phyloP scores from a whole-genome alignment of 495 filamentous ascomycete genomes.

The Glarea lozoyensis region DNA sequence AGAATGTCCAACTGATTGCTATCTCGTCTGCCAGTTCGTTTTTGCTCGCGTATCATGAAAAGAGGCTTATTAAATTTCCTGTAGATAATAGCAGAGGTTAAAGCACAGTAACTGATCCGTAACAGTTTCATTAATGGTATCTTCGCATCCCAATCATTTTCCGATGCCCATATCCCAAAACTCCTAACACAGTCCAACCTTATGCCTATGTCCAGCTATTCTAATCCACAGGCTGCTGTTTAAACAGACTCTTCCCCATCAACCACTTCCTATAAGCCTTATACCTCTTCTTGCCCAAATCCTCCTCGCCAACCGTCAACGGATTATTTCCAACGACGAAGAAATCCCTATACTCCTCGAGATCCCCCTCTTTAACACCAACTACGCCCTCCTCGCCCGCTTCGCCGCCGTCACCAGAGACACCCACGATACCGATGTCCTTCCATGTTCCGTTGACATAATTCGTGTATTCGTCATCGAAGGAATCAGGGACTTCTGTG shows the following conservation, averaged over 20 bases:
- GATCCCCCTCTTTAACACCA: conserved; percentile 42
- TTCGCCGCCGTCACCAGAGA: neutral
- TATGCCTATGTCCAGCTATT: neutral
- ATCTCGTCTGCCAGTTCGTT: too few relatives aligned
- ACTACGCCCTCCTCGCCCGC: conserved; percentile 25
- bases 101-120: too few relatives aligned
- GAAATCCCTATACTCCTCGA: conserved; percentile 66
- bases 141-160: neutral
- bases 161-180: neutral
- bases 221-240: conserved; percentile 69
- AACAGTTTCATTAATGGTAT: too few relatives aligned
- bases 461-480: conserved; percentile 60
- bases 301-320: conserved; percentile 78
- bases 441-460: conserved; percentile 55
- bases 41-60: too few relatives aligned
- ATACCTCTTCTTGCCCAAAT: conserved; percentile 83
- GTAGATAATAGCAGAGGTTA: too few relatives aligned
- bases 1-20: too few relatives aligned
- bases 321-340: conserved; percentile 70
- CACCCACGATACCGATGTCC: conserved; percentile 17
- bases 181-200: neutral
- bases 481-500: conserved; percentile 46
- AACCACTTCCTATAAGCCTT: conserved; percentile 94
- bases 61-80: too few relatives aligned
- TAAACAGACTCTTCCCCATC: conserved; percentile 85